Conservation (phyloP, 1,284 basidiomycete species). For the Gomphus bonarii region DNA sequence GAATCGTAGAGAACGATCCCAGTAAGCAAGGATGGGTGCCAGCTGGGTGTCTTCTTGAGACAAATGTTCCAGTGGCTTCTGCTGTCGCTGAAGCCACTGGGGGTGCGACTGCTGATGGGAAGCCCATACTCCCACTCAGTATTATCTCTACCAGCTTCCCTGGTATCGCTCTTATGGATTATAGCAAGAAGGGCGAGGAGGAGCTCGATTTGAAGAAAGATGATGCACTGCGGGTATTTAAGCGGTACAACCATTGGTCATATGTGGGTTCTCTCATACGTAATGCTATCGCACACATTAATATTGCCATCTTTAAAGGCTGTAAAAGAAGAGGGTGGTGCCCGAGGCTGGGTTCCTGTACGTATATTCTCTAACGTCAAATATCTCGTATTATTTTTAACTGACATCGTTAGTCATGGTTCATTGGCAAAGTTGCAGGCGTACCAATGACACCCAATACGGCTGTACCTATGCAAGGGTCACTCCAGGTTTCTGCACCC, state of each 20-base stretch:
- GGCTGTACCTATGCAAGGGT: conserved; percentile 24
- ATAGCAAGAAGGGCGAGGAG: conserved; percentile 82
- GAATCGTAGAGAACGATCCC: conserved; percentile 66
- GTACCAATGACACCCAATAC: conserved; percentile 49
- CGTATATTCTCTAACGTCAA: neutral
- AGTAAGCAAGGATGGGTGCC: conserved; percentile 82
- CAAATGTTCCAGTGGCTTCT: conserved; percentile 66
- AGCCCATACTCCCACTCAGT: conserved; percentile 73
- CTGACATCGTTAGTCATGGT: conserved; percentile 46
- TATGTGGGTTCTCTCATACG: conserved; percentile 42
- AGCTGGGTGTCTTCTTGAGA: conserved; percentile 91
- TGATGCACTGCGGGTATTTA: conserved; percentile 86
- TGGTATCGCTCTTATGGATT: conserved; percentile 91
- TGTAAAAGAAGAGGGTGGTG: conserved; percentile 80
- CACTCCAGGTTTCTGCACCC: conserved; percentile 3
- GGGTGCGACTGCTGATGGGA: conserved; percentile 21
- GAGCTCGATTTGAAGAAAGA: conserved; percentile 82
- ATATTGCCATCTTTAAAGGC: conserved; percentile 35
- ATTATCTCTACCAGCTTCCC: conserved; percentile 94
- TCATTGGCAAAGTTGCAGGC: conserved; percentile 58
- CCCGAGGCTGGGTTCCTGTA: conserved; percentile 86
- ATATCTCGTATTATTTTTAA: conserved; percentile 6
- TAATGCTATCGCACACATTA: conserved; percentile 10
- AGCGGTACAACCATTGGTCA: conserved; percentile 96
- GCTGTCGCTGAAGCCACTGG: conserved; percentile 71